Conservation (phyloP, 2,329 filamentous ascomycete genomes). For the Aspergillus brunneoviolaceus region DNA sequence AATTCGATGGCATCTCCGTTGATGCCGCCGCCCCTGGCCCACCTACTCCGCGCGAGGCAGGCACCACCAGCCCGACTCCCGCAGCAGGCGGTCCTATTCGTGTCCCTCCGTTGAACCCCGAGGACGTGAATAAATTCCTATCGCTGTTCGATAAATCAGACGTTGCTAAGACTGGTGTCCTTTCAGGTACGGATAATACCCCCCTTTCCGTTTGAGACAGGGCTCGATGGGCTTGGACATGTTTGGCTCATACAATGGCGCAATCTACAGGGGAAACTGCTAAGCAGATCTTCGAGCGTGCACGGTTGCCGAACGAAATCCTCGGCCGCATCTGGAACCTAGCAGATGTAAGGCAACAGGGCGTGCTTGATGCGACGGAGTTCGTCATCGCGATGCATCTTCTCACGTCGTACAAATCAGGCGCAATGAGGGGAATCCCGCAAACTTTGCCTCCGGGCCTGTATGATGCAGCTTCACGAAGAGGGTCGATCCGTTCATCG, state of each 20-base stretch:
- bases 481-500: slow-evolving; percentile 53
- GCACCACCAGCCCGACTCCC: slow-evolving; percentile 45
- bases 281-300: slow-evolving; percentile 93
- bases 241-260: neutral
- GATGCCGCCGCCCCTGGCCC: slow-evolving; percentile 47
- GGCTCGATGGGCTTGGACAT: neutral
- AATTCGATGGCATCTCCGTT: slow-evolving; percentile 75
- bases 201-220: neutral
- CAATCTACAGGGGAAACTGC: slow-evolving; percentile 68
- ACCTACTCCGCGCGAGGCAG: slow-evolving; percentile 51
- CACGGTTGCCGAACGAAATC: slow-evolving; percentile 81
- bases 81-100: slow-evolving; percentile 65
- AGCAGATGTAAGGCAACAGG: slow-evolving; percentile 89
- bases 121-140: slow-evolving; percentile 87
- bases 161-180: slow-evolving; percentile 66
- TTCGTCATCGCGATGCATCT: slow-evolving; percentile 99
- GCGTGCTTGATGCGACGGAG: slow-evolving; percentile 80
- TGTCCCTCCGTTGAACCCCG: slow-evolving; percentile 82
- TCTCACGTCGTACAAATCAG: slow-evolving; percentile 84
- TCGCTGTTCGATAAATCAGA: slow-evolving; percentile 88
- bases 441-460: slow-evolving; percentile 77
- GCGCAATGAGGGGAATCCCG: slow-evolving; percentile 75
- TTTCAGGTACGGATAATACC: slow-evolving; percentile 57
- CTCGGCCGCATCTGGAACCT: slow-evolving; percentile 96
- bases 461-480: slow-evolving; percentile 83